A percentile compares a stretch with the other conserved stretches of the same genome.
phyloP scores from a whole-genome alignment of 2,329 filamentous ascomycete species.

The Ophiostoma ulmi region DNA sequence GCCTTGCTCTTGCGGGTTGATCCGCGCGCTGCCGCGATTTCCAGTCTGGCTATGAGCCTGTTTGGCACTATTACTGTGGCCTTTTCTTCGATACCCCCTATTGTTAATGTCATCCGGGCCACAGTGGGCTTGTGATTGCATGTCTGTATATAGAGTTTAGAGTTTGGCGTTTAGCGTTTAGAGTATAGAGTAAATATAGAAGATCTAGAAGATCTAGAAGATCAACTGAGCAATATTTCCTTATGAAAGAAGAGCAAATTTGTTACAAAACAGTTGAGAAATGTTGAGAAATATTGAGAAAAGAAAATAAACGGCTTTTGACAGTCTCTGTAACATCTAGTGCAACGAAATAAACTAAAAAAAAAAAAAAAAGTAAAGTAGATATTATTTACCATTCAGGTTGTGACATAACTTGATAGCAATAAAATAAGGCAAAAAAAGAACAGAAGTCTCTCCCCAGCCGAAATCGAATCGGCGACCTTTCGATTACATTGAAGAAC shows the following conservation, averaged over 20 bases:
- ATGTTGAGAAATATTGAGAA: no score
- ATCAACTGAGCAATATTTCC: no score
- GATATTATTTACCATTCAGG: no score
- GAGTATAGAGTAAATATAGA: not conserved
- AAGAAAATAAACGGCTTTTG: no score
- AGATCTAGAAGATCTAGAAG: no score
- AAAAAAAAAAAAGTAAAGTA: not conserved
- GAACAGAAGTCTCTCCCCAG: constrained; percentile 7
- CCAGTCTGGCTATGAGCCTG: constrained; percentile 55
- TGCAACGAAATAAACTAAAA: not conserved
- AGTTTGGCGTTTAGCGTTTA: not conserved
- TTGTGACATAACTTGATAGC: no score
- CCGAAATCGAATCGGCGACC: constrained; percentile 19
- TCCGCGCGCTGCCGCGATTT: constrained; percentile 54
- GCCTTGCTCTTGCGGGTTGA: constrained; percentile 52
- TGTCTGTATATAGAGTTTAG: not conserved
- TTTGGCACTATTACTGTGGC: constrained; percentile 56
- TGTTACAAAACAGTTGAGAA: no score
- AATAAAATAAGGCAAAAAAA: constrained; percentile 1
- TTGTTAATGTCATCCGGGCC: constrained; percentile 44
- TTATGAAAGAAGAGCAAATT: no score
- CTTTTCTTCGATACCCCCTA: constrained; percentile 52
- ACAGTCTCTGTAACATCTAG: no score
- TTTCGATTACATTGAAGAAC: constrained; percentile 16
- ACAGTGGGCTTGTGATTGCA: constrained; percentile 40